Percentiles rank a stretch among this genome's conserved stretches.
Evolutionary conservation across 192 early-diverging fungal species (phyloP).

Genomic region (Obelidium mucronatum): DNA sequence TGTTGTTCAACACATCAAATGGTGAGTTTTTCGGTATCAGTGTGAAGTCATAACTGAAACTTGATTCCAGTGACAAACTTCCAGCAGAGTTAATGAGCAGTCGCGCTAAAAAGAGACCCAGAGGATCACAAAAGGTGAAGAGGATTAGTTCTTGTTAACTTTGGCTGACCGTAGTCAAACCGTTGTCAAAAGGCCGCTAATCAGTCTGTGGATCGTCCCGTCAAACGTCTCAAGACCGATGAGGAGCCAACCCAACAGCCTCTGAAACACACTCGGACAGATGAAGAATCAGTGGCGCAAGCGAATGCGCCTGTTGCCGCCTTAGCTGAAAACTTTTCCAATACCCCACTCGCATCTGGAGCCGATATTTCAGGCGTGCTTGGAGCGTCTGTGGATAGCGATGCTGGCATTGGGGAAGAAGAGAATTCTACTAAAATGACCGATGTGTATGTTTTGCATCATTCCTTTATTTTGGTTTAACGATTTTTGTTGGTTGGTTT

Average conservation of each 20-base stretch:
- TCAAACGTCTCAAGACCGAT: conserved; percentile 23
- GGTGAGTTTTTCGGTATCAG: conserved; percentile 38
- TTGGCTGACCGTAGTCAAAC: background rate
- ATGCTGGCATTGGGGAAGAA: background rate
- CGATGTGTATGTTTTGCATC: background rate
- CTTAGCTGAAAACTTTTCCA: background rate
- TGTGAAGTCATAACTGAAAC: no score
- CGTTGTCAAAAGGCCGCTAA: conserved; percentile 2
- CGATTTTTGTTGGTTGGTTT: background rate
- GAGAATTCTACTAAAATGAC: background rate
- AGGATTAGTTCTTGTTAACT: background rate
- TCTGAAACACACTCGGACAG: background rate
- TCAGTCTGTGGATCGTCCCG: conserved; percentile 4
- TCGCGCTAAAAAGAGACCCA: conserved; percentile 28
- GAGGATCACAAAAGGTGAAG: background rate
- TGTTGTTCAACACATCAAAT: conserved; percentile 60
- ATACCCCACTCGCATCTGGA: background rate
- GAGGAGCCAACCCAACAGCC: conserved; percentile 2
- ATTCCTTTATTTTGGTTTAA: background rate
- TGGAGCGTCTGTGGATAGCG: no score
- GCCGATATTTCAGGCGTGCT: no score
- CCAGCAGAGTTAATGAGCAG: conserved; percentile 18
- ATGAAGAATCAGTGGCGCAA: background rate
- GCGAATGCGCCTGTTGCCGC: background rate
- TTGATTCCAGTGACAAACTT: background rate